These are phyloP conservation scores for Brettanomyces nanus DNA, from an alignment of 805 yeast species.

Conservation along the genomic window DNA sequence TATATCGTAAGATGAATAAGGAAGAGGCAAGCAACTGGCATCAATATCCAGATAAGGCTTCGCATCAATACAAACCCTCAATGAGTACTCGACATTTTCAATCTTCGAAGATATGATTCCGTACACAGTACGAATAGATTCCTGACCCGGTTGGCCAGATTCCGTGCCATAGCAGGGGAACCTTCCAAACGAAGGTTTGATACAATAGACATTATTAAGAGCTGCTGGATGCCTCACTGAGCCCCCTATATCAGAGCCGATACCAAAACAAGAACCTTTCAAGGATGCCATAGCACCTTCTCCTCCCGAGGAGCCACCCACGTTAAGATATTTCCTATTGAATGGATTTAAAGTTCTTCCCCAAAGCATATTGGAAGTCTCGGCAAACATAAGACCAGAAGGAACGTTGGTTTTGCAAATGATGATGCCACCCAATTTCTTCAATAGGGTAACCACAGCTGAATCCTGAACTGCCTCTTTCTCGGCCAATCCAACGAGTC, in stretches of 20 bases:
- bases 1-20: conserved; percentile 28
- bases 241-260: conserved; percentile 60
- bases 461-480: conserved; percentile 26
- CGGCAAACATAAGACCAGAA: conserved; percentile 37
- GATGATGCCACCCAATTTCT: conserved; percentile 32
- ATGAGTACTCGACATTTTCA: conserved; percentile 40
- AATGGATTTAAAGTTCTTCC: conserved; percentile 45
- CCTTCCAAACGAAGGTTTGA: conserved; percentile 9
- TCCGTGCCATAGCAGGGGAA: conserved; percentile 6
- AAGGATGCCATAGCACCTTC: conserved; percentile 51
- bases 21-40: conserved; percentile 32
- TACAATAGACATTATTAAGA: conserved; percentile 16
- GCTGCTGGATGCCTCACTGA: conserved; percentile 56
- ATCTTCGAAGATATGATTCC: conserved; percentile 29
- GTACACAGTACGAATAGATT: conserved; percentile 33
- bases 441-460: conserved; percentile 30
- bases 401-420: conserved; percentile 8
- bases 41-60: conserved; percentile 37
- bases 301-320: conserved; percentile 60
- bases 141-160: conserved; percentile 26
- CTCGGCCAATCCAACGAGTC: conserved; percentile 31
- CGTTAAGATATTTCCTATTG: conserved; percentile 38
- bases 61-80: conserved; percentile 23
- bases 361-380: conserved; percentile 40
- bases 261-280: conserved; percentile 49